A percentile compares a stretch with the other conserved stretches of the same genome.
phyloP scores from a whole-genome alignment of 371 early-diverging fungal genomes.

The Sporodiniella umbellata region DNA sequence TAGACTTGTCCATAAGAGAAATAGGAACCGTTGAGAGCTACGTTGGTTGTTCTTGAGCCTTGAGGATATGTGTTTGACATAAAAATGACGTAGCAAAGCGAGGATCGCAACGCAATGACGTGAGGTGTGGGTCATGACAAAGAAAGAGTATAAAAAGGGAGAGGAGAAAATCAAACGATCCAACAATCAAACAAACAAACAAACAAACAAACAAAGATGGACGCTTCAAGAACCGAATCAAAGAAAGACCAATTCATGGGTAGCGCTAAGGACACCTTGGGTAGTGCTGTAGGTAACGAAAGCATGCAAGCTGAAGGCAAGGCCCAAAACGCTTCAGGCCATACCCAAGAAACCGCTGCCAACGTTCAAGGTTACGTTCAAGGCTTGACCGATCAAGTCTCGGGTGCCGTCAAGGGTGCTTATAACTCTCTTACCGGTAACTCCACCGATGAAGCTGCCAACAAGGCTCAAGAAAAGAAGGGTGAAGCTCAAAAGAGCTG shows the following conservation, averaged over 20 bases:
- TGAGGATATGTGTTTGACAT: no score
- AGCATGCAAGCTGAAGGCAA: constrained; percentile 38
- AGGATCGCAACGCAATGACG: no score
- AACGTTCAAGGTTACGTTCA: constrained; percentile 16
- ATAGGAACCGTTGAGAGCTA: no score
- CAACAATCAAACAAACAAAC: no score
- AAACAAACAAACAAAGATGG: no score
- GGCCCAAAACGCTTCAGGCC: constrained; percentile 17
- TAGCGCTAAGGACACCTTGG: constrained; percentile 38
- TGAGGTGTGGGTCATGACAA: no score
- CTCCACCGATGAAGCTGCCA: constrained; percentile 16
- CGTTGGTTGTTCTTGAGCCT: no score
- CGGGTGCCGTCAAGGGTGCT: constrained; percentile 23
- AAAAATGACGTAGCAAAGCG: no score
- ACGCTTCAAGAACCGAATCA: constrained; percentile 22
- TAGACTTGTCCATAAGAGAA: no score
- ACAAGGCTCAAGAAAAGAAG: constrained; percentile 23
- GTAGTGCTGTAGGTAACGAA: constrained; percentile 43
- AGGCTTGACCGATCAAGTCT: constrained; percentile 17
- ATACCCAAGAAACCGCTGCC: constrained; percentile 20
- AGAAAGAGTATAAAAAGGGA: no score
- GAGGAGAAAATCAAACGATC: no score
- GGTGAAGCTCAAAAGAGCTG: constrained; percentile 34
- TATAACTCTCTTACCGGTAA: constrained; percentile 22
- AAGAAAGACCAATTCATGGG: constrained; percentile 36